A percentile compares a stretch with the other conserved stretches of the same genome.
Conservation (phyloP, 2,329 filamentous ascomycete species). For the Epichloe sibirici region DNA sequence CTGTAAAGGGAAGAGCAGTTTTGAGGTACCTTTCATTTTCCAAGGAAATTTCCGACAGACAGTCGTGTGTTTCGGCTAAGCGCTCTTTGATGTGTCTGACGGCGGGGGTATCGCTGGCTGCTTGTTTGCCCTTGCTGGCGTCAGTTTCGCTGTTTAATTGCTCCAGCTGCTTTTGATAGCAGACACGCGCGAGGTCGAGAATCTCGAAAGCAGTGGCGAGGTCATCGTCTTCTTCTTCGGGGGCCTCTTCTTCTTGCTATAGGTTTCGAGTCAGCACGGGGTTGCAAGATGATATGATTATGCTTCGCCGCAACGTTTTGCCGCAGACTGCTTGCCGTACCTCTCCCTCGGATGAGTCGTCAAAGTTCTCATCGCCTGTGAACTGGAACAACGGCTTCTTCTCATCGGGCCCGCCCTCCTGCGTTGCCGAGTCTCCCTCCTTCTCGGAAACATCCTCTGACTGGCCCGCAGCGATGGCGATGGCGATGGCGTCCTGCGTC, state of each 20-base stretch:
- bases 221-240: conserved; percentile 54
- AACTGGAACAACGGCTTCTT: conserved; percentile 86
- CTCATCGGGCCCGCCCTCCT: conserved; percentile 16
- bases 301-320: background rate
- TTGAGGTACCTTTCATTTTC: conserved; percentile 67
- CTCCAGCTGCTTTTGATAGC: conserved; percentile 45
- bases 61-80: conserved; percentile 83
- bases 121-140: conserved; percentile 31
- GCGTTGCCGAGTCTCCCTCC: conserved; percentile 24
- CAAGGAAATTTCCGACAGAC: conserved; percentile 90
- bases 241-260: conserved; percentile 27
- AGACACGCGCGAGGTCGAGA: conserved; percentile 63
- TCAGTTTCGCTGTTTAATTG: conserved; percentile 20
- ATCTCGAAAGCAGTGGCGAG: conserved; percentile 73
- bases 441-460: conserved; percentile 28
- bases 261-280: background rate
- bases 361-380: conserved; percentile 86
- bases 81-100: conserved; percentile 63
- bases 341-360: conserved; percentile 66
- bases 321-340: conserved; percentile 21
- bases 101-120: conserved; percentile 26
- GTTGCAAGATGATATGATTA: no score
- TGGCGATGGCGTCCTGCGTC: conserved; percentile 33
- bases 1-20: background rate
- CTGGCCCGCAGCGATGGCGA: conserved; percentile 30